Conservation (phyloP, 768 basidiomycete genomes). For the Trametes elegans region DNA sequence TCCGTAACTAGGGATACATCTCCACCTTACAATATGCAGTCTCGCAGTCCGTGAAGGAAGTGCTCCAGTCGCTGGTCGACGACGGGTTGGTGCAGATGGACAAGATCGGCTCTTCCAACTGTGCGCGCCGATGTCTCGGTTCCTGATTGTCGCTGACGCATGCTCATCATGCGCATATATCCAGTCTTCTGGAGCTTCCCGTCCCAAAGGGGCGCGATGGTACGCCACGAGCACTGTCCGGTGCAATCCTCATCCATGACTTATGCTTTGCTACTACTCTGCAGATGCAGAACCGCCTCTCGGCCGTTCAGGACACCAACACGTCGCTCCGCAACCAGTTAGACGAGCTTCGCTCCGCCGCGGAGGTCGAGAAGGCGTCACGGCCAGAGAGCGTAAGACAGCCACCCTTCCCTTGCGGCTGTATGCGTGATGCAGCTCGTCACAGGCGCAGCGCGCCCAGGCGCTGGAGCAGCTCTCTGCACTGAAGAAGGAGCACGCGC, state of each 20-base stretch:
- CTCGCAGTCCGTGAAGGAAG: slow-evolving; percentile 89
- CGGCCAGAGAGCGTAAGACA: slow-evolving; percentile 56
- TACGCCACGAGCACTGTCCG: slow-evolving; percentile 28
- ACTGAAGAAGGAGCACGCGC: slow-evolving; percentile 47
- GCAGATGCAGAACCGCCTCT: slow-evolving; percentile 61
- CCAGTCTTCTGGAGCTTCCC: slow-evolving; percentile 96
- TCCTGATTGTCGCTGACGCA: background rate
- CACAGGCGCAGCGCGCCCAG: slow-evolving; percentile 55
- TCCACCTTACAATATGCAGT: slow-evolving; percentile 42
- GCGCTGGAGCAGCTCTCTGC: slow-evolving; percentile 49
- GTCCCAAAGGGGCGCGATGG: slow-evolving; percentile 79
- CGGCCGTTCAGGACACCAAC: slow-evolving; percentile 46
- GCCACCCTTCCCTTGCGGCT: background rate
- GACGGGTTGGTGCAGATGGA: slow-evolving; percentile 85
- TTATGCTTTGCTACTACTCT: background rate
- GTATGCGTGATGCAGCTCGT: background rate
- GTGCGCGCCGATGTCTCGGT: slow-evolving; percentile 42
- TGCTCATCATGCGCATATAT: slow-evolving; percentile 26
- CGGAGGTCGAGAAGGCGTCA: slow-evolving; percentile 50
- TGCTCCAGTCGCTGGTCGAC: slow-evolving; percentile 82
- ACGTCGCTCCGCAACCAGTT: slow-evolving; percentile 44
- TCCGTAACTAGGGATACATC: background rate
- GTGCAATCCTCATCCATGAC: too few species aligned
- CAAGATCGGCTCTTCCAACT: slow-evolving; percentile 94
- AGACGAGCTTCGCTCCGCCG: slow-evolving; percentile 43